Percentiles rank a stretch among this genome's conserved stretches.
Evolutionary conservation across 129 eudicot species (phyloP).

Genomic region (Deinandra increscens): DNA sequence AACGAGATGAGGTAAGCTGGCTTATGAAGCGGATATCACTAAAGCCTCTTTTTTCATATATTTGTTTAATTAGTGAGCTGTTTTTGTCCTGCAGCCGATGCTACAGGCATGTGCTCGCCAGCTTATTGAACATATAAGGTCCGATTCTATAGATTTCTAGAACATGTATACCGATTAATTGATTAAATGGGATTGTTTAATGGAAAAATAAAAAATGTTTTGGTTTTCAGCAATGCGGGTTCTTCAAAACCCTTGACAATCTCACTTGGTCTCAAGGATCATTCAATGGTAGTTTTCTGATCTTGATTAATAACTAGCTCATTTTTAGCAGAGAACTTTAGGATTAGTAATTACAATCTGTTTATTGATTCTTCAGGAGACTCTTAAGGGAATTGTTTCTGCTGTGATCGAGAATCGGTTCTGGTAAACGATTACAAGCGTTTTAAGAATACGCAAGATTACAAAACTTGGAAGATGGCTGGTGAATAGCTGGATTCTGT

Average conservation of each 20-base stretch:
- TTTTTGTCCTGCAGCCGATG: conserved; percentile 65
- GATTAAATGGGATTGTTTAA: neutral
- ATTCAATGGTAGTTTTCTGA: conserved; percentile 56
- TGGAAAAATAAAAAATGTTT: neutral
- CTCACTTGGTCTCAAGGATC: conserved; percentile 90
- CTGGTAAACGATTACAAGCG: conserved; percentile 42
- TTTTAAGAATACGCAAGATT: conserved; percentile 7
- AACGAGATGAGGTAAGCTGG: conserved; percentile 78
- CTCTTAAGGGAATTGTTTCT: conserved; percentile 60
- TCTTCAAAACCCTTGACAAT: conserved; percentile 67
- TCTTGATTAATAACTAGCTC: conserved; percentile 1
- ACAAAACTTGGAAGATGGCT: neutral
- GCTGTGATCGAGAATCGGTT: conserved; percentile 59
- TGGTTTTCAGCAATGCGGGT: conserved; percentile 57
- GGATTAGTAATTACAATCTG: neutral
- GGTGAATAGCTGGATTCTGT: neutral
- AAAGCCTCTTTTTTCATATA: neutral
- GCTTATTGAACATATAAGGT: conserved; percentile 91
- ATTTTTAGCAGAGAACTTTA: neutral
- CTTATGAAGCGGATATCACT: neutral
- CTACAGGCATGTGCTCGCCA: conserved; percentile 84
- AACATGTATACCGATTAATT: neutral
- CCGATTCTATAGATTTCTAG: neutral
- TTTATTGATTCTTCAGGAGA: conserved; percentile 50
- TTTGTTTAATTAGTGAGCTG: conserved; percentile 26